These are phyloP conservation scores for Chloranthus sessilifolius DNA, from an alignment of 164 flowering plant species.

Conservation along the genomic window DNA sequence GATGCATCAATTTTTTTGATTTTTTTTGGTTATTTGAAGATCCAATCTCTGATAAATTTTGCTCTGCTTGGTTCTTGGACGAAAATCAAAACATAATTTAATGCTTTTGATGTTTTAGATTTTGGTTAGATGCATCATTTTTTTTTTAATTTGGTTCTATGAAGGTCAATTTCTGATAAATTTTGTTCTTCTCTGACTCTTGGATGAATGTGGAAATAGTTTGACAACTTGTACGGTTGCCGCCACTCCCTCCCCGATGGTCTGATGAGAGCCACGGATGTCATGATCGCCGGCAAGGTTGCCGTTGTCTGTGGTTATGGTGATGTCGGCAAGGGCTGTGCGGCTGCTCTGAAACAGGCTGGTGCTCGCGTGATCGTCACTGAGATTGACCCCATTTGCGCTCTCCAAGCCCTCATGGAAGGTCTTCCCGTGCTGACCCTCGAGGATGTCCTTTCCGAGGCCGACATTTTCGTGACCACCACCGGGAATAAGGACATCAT, in stretches of 20 bases:
- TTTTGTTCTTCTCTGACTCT: background rate
- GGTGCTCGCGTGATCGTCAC: conserved; percentile 29
- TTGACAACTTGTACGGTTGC: conserved; percentile 23
- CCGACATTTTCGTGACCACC: conserved; percentile 26
- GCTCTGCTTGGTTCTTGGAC: no score
- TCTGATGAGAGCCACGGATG: conserved; percentile 24
- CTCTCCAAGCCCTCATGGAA: conserved; percentile 36
- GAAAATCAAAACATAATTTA: no score
- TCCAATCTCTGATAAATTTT: no score
- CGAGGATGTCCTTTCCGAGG: conserved; percentile 22
- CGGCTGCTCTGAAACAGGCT: conserved; percentile 25
- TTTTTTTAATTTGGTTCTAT: no score
- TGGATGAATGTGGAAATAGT: conserved; percentile 11
- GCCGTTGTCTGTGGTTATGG: conserved; percentile 23
- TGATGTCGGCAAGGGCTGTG: conserved; percentile 29
- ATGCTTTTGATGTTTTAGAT: no score
- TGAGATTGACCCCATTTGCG: conserved; percentile 34
- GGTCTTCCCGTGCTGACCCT: conserved; percentile 26
- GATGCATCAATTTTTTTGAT: no score
- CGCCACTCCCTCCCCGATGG: conserved; percentile 28
- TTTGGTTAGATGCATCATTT: no score
- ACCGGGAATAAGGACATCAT: conserved; percentile 35
- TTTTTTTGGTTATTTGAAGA: no score
- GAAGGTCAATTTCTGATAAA: background rate
- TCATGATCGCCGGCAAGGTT: conserved; percentile 28